Evolutionary conservation across 768 basidiomycete species (phyloP), one percentile per base, ranked within the genome.

Genomic region (Cystofilobasidium macerans): DNA sequence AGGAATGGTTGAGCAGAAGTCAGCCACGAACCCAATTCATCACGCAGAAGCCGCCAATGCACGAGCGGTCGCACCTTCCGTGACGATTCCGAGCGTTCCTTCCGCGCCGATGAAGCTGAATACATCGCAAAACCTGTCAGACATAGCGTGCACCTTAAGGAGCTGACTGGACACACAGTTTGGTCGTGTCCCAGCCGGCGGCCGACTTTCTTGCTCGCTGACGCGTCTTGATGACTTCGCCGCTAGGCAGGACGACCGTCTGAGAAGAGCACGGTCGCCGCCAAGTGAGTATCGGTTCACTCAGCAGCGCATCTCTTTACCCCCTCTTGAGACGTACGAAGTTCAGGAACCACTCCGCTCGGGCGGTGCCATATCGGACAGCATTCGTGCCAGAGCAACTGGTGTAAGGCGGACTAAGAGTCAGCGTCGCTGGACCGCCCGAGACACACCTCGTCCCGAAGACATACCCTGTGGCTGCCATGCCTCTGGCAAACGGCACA

Each of bases 161-260:
- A n/a, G n/a, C n/a, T n/a, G n/a, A n/a, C n/a, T n/a, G 30, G 16
- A 51, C 43, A 33, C n/a, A 66, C 43, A 68, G 32, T 61, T 68
- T 68, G 0, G 67, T 68, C 26, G 61, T 47, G 20, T 68, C 67
- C 67, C 67, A 68, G 1, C 67, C 67, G 2, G 67, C 67, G 12
- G 40, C 22, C 5, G 67, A 68, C 61, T 68, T 68, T 12, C 67
- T 26, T 4, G 75, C 70, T 69, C 77, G 47, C 64, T 73, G 73
- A 13, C 90, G 83, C 2, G 92, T 95, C 73, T 92, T 92, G 73
- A 95, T 91, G 20, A 94, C 85, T 73, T 90, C 83, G 0, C 92
- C 92, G 3, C 84, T 84, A 2, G 91, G 88, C 4, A 93, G 82
- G 0, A 95, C 91, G 2, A 92, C 86, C 0, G 89, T 94, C 86